Evolutionary conservation across 208 protist genomes (phyloP).

Genomic region (Chromosphaera perkinsii): DNA sequence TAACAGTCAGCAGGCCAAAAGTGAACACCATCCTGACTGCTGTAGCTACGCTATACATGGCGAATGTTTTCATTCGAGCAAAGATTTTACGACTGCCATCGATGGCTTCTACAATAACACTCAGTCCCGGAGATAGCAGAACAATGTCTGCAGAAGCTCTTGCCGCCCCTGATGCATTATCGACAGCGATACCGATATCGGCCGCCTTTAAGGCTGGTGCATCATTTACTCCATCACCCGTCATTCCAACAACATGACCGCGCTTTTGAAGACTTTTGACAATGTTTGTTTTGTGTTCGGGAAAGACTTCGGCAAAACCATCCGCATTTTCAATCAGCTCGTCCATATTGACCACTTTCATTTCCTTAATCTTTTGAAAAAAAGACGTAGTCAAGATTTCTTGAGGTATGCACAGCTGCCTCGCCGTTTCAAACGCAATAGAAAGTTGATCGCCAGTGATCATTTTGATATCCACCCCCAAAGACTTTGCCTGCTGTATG

Average conservation of each 20-base stretch:
- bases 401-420: conserved; percentile 69
- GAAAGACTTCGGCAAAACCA: conserved; percentile 83
- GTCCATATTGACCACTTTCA: conserved; percentile 3
- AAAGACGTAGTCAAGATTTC: neutral
- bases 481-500: conserved; percentile 67
- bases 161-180: conserved; percentile 81
- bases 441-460: conserved; percentile 82
- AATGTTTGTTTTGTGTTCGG: conserved; percentile 88
- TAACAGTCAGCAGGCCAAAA: conserved; percentile 51
- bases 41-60: conserved; percentile 44
- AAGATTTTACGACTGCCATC: conserved; percentile 82
- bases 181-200: conserved; percentile 89
- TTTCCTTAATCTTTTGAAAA: neutral
- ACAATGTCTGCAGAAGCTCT: conserved; percentile 86
- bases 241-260: conserved; percentile 83
- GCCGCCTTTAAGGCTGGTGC: conserved; percentile 84
- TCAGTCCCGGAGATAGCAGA: conserved; percentile 77
- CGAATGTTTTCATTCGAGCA: conserved; percentile 71
- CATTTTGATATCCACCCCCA: conserved; percentile 86
- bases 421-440: conserved; percentile 84
- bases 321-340: conserved; percentile 53
- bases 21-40: conserved; percentile 55
- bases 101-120: conserved; percentile 83
- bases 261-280: conserved; percentile 77
- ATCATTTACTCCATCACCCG: conserved; percentile 92